A percentile compares a stretch with the other conserved stretches of the same genome.
These are phyloP conservation scores for Sphaerostilbella broomeana DNA, from an alignment of 2,329 filamentous ascomycete species.

Conservation along the genomic window DNA sequence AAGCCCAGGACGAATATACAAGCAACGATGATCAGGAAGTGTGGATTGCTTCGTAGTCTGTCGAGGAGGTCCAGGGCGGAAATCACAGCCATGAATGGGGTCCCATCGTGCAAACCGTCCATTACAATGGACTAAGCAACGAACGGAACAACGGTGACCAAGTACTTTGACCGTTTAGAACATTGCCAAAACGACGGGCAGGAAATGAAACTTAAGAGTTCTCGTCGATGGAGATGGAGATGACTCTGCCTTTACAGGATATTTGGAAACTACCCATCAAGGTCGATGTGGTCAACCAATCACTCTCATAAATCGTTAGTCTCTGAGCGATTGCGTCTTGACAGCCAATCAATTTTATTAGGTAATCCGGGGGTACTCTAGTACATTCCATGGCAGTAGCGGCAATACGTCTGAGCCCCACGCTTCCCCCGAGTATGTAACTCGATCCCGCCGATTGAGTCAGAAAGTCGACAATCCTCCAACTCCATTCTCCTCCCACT, in stretches of 20 bases:
- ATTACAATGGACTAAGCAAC: conserved; percentile 13
- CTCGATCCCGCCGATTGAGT: conserved; percentile 32
- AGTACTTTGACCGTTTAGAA: too few species aligned
- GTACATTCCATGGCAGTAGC: conserved; percentile 23
- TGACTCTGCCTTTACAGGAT: too few species aligned
- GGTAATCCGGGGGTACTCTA: conserved; percentile 19
- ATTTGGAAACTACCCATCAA: too few species aligned
- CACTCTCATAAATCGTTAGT: too few species aligned
- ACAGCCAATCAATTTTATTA: conserved; percentile 8
- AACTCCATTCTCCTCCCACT: conserved; percentile 4
- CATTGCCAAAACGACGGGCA: too few species aligned
- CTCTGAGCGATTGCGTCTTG: too few species aligned
- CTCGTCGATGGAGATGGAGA: too few species aligned
- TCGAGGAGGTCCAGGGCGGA: conserved; percentile 18
- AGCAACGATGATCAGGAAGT: not conserved
- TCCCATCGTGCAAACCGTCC: conserved; percentile 23
- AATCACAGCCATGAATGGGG: conserved; percentile 18
- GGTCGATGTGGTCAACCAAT: too few species aligned
- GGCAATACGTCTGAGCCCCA: conserved; percentile 14
- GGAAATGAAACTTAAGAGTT: too few species aligned
- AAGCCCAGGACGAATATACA: conserved; percentile 7
- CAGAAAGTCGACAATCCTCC: conserved; percentile 19
- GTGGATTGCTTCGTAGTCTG: conserved; percentile 5
- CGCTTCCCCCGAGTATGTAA: conserved; percentile 17
- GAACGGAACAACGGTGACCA: not conserved